These are phyloP conservation scores for Cutaneotrichosporon cyanovorans DNA, from an alignment of 1,284 basidiomycete genomes.

Conservation along the genomic window DNA sequence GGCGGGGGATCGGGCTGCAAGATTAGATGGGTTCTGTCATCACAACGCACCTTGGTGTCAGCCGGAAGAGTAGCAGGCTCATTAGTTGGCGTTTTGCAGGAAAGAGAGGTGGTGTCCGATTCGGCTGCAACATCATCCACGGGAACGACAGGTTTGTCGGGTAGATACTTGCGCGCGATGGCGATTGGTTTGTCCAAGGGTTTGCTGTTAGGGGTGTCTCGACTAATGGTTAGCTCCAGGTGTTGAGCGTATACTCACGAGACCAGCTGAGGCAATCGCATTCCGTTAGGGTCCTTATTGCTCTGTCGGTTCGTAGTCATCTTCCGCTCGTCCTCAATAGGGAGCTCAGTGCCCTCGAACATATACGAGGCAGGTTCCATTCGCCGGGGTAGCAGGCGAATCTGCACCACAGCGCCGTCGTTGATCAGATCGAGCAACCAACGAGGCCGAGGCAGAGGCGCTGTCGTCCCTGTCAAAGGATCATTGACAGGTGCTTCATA, in stretches of 20 bases:
- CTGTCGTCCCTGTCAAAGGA: slow-evolving; percentile 66
- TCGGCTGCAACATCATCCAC: not conserved
- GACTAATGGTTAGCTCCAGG: slow-evolving; percentile 5
- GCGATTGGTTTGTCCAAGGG: slow-evolving; percentile 31
- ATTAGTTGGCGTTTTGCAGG: slow-evolving; percentile 16
- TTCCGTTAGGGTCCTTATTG: slow-evolving; percentile 13
- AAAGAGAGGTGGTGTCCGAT: slow-evolving; percentile 11
- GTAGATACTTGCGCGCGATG: slow-evolving; percentile 26
- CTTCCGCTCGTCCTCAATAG: slow-evolving; percentile 66
- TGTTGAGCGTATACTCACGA: not conserved
- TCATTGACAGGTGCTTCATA: slow-evolving; percentile 67
- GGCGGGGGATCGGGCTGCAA: not conserved
- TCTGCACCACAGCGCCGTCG: slow-evolving; percentile 57
- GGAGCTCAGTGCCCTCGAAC: slow-evolving; percentile 54
- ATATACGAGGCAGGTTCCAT: slow-evolving; percentile 38
- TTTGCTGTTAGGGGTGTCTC: slow-evolving; percentile 11
- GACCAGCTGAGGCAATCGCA: slow-evolving; percentile 32
- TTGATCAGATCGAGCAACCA: slow-evolving; percentile 68
- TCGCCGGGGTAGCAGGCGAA: slow-evolving; percentile 52
- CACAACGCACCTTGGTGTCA: slow-evolving; percentile 2
- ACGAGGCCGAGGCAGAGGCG: slow-evolving; percentile 58
- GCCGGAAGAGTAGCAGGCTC: slow-evolving; percentile 10
- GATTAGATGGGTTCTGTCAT: not conserved
- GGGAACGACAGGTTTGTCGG: slow-evolving; percentile 1
- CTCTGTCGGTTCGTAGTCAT: slow-evolving; percentile 44